Conservation (phyloP, 345 rosid species). For the Rubroshorea leprosula region DNA sequence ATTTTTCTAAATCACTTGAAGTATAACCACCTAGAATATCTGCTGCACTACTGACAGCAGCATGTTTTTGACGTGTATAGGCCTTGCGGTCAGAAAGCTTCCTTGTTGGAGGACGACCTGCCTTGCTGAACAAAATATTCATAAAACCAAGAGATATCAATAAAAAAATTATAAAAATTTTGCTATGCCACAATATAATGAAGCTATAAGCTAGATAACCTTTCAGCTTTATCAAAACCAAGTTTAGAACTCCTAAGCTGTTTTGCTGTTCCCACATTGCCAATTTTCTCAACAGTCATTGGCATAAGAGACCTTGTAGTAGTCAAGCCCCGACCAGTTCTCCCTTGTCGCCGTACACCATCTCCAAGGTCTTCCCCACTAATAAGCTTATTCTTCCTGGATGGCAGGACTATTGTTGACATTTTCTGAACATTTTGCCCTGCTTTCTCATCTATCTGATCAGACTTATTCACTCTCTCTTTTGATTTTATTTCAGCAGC, state of each 20-base stretch:
- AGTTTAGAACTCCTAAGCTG: slow-evolving; percentile 74
- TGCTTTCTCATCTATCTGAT: slow-evolving; percentile 72
- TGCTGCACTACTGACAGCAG: slow-evolving; percentile 43
- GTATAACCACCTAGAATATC: slow-evolving; percentile 72
- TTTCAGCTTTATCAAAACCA: slow-evolving; percentile 67
- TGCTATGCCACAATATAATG: slow-evolving; percentile 5
- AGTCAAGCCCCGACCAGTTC: slow-evolving; percentile 62
- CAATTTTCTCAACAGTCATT: slow-evolving; percentile 51
- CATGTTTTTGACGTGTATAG: slow-evolving; percentile 64
- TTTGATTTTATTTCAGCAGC: slow-evolving; percentile 68
- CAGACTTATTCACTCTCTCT: slow-evolving; percentile 61
- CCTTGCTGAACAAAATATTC: slow-evolving; percentile 53
- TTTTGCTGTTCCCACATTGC: slow-evolving; percentile 72
- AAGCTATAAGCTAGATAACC: slow-evolving; percentile 37
- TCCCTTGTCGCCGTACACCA: slow-evolving; percentile 82
- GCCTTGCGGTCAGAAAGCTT: slow-evolving; percentile 89
- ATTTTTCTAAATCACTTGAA: not conserved
- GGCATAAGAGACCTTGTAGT: slow-evolving; percentile 65
- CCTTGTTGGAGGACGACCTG: slow-evolving; percentile 89
- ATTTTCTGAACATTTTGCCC: slow-evolving; percentile 59
- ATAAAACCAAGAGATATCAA: slow-evolving; percentile 22
- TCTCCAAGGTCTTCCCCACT: slow-evolving; percentile 66
- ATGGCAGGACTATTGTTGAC: slow-evolving; percentile 45
- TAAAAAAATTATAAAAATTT: slow-evolving; percentile 1
- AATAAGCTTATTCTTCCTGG: slow-evolving; percentile 71